A percentile compares a stretch with the other conserved stretches of the same genome.
phyloP scores from a whole-genome alignment of 2,329 filamentous ascomycete species.

The Calonectria henricotiae region DNA sequence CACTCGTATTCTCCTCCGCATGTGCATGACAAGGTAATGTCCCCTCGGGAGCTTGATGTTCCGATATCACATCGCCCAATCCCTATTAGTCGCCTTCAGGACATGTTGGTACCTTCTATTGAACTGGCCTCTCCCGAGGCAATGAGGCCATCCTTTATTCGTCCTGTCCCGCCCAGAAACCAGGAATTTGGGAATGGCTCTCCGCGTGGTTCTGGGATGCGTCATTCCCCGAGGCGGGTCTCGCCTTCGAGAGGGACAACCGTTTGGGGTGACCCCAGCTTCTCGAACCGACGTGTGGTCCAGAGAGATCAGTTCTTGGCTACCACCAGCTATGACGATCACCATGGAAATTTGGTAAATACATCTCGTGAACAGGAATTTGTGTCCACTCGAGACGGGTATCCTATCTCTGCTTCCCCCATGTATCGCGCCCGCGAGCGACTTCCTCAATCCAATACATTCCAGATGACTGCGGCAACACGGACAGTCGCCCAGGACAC shows the following conservation, averaged over 20 bases:
- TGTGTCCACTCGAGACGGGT: slow-evolving; percentile 32
- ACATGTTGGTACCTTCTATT: slow-evolving; percentile 66
- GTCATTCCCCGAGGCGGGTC: slow-evolving; percentile 44
- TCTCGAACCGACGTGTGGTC: slow-evolving; percentile 39
- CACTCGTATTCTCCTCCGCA: slow-evolving; percentile 43
- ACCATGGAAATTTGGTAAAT: slow-evolving; percentile 28
- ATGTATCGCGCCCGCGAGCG: slow-evolving; percentile 40
- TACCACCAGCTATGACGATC: slow-evolving; percentile 37
- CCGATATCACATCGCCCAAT: slow-evolving; percentile 47
- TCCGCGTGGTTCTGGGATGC: slow-evolving; percentile 43
- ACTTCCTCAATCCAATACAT: slow-evolving; percentile 42
- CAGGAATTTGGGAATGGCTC: slow-evolving; percentile 47
- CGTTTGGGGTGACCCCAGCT: slow-evolving; percentile 43
- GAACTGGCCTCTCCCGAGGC: slow-evolving; percentile 61
- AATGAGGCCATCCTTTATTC: slow-evolving; percentile 58
- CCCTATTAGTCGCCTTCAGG: slow-evolving; percentile 54
- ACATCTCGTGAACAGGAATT: slow-evolving; percentile 36
- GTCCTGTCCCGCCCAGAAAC: slow-evolving; percentile 53
- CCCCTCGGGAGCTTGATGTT: slow-evolving; percentile 43
- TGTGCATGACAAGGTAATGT: slow-evolving; percentile 52
- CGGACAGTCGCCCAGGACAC: slow-evolving; percentile 55
- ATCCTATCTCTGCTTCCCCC: slow-evolving; percentile 33
- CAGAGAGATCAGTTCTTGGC: slow-evolving; percentile 39
- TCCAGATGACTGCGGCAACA: slow-evolving; percentile 43
- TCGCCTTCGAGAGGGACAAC: slow-evolving; percentile 44